Conservation (phyloP, 2,329 filamentous ascomycete genomes). For the Alternaria sp. region DNA sequence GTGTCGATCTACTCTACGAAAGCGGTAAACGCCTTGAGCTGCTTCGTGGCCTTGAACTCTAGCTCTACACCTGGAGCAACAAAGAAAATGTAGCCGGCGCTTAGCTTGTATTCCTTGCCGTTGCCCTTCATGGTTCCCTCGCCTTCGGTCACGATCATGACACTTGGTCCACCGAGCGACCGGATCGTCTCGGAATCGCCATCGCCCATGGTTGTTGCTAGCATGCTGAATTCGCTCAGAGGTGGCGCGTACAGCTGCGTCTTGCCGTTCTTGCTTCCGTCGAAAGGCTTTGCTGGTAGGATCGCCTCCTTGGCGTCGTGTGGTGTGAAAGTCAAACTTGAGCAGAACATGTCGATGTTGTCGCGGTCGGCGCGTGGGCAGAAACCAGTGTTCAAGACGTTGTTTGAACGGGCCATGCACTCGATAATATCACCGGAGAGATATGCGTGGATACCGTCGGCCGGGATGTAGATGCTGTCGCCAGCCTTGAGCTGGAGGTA, state of each 20-base stretch:
- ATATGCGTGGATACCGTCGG: constrained; percentile 77
- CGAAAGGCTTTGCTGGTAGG: constrained; percentile 58
- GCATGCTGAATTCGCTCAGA: constrained; percentile 74
- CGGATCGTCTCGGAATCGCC: constrained; percentile 66
- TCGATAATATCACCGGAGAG: constrained; percentile 76
- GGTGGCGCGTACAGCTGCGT: constrained; percentile 70
- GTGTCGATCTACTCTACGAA: constrained; percentile 48
- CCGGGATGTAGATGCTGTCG: constrained; percentile 72
- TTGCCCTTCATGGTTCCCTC: constrained; percentile 62
- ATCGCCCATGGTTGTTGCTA: constrained; percentile 62
- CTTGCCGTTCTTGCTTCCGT: constrained; percentile 63
- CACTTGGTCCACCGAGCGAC: constrained; percentile 65
- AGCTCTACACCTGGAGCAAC: constrained; percentile 64
- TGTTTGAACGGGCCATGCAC: constrained; percentile 78
- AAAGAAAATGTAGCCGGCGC: constrained; percentile 70
- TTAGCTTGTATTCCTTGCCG: constrained; percentile 60
- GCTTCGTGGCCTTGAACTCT: constrained; percentile 53
- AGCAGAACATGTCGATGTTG: constrained; percentile 67
- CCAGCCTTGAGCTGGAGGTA: constrained; percentile 70
- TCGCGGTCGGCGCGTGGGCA: constrained; percentile 71
- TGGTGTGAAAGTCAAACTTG: constrained; percentile 68
- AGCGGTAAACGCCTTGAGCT: constrained; percentile 57
- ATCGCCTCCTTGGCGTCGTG: constrained; percentile 64
- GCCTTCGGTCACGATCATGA: constrained; percentile 68
- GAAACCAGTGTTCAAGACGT: constrained; percentile 77